A percentile compares a stretch with the other conserved stretches of the same genome.
Conservation (phyloP, 768 basidiomycete species). For the Lenzites betulinus region DNA sequence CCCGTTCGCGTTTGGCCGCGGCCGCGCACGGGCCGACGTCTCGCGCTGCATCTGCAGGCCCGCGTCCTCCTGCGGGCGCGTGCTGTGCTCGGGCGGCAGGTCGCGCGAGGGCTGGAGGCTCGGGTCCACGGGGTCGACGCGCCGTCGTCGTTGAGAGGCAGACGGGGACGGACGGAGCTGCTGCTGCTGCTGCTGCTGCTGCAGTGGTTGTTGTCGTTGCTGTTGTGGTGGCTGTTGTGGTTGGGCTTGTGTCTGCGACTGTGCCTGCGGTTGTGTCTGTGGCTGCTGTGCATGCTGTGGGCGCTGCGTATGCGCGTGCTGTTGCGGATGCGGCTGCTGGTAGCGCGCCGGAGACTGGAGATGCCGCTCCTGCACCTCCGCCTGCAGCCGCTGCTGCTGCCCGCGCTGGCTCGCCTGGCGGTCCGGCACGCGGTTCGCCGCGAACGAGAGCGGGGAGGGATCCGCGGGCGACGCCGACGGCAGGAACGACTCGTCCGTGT, state of each 20-base stretch:
- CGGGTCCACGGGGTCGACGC: slow-evolving; percentile 19
- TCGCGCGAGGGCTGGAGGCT: slow-evolving; percentile 10
- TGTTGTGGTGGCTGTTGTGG: background rate
- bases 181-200: background rate
- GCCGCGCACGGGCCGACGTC: background rate
- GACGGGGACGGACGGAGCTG: background rate
- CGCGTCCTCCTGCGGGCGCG: background rate
- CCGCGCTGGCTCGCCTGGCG: background rate
- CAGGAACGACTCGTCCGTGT: slow-evolving; percentile 14
- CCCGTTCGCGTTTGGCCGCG: background rate
- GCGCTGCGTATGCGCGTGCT: too few relatives aligned
- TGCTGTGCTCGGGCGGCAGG: background rate
- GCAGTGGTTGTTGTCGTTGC: background rate
- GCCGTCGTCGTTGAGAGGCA: background rate
- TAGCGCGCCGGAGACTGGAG: background rate
- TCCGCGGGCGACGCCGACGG: slow-evolving; percentile 11
- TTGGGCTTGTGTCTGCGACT: too few relatives aligned
- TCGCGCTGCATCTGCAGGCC: background rate
- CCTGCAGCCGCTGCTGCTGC: background rate
- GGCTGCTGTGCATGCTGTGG: too few relatives aligned
- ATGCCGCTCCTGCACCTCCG: background rate
- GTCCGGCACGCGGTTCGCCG: background rate
- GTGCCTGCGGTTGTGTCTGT: too few relatives aligned
- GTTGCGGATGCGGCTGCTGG: background rate
- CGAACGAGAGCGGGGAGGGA: slow-evolving; percentile 2